Evolutionary conservation across 2,329 filamentous ascomycete genomes (phyloP).

Genomic region (Akanthomyces muscarius): DNA sequence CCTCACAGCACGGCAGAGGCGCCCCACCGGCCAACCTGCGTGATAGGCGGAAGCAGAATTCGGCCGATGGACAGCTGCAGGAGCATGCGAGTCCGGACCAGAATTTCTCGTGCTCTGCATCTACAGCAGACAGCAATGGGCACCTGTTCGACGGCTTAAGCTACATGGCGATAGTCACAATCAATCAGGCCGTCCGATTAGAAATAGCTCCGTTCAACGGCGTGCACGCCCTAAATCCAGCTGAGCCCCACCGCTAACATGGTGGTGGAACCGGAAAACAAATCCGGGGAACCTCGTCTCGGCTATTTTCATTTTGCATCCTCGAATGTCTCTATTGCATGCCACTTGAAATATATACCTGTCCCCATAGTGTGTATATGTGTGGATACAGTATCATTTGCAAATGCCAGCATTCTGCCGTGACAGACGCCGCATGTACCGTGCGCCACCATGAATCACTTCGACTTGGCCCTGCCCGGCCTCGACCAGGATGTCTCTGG

Average conservation of each 20-base stretch:
- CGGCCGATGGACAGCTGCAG: conserved; percentile 6
- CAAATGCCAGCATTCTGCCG: not conserved
- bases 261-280: conserved; percentile 11
- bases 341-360: conserved; percentile 1
- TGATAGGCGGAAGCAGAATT: conserved; percentile 4
- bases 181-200: not conserved
- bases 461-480: conserved; percentile 11
- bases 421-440: not conserved
- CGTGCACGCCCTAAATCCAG: conserved; percentile 6
- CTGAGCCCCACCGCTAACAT: conserved; percentile 15
- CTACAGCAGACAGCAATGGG: not conserved
- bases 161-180: not conserved
- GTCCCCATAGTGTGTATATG: not conserved
- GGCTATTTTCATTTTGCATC: not conserved
- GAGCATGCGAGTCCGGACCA: not conserved
- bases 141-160: not conserved
- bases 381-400: conserved; percentile 7
- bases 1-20: not conserved
- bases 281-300: conserved; percentile 16
- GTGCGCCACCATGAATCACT: conserved; percentile 4
- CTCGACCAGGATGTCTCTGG: not conserved
- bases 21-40: not conserved
- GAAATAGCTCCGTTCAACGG: conserved; percentile 10
- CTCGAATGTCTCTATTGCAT: not conserved
- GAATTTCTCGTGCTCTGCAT: not conserved